Conservation (phyloP, 2,329 filamentous ascomycete genomes). For the Aspergillus quadricinctus region DNA sequence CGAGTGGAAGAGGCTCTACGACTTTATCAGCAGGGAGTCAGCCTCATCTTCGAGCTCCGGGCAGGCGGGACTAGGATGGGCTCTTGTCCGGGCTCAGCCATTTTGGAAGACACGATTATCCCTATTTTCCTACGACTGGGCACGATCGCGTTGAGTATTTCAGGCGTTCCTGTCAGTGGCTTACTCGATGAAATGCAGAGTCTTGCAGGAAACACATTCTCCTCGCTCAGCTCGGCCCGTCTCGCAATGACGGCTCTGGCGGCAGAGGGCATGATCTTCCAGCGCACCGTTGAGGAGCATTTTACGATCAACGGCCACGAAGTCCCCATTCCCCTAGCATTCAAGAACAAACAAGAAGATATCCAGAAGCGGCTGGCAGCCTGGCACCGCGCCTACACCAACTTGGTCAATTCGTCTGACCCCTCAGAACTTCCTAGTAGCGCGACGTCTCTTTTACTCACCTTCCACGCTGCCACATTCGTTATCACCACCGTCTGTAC, state of each 20-base stretch:
- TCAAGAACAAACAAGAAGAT: neutral
- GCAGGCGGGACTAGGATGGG: constrained; percentile 6
- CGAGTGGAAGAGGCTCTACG: constrained; percentile 21
- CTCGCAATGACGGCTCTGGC: neutral
- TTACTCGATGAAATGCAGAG: constrained; percentile 1
- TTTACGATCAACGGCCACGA: neutral
- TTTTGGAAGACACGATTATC: constrained; percentile 23
- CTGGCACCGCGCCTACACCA: constrained; percentile 3
- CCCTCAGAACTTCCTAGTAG: neutral
- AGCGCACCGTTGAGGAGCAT: constrained; percentile 1
- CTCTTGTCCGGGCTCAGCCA: constrained; percentile 1
- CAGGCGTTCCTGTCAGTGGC: constrained; percentile 7
- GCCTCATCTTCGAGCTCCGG: constrained; percentile 21
- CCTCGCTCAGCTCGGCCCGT: constrained; percentile 15
- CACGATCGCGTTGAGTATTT: constrained; percentile 14
- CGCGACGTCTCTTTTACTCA: neutral
- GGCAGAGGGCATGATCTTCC: constrained; percentile 1
- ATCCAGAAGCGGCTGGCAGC: neutral
- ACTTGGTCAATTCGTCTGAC: neutral
- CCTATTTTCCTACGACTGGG: constrained; percentile 28
- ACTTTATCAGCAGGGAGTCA: constrained; percentile 27
- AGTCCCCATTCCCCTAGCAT: neutral
- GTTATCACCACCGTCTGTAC: neutral
- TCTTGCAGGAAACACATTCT: constrained; percentile 1
- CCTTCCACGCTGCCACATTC: constrained; percentile 1